phyloP scores from a whole-genome alignment of 306 rosid species.

The Glycine latifolia region DNA sequence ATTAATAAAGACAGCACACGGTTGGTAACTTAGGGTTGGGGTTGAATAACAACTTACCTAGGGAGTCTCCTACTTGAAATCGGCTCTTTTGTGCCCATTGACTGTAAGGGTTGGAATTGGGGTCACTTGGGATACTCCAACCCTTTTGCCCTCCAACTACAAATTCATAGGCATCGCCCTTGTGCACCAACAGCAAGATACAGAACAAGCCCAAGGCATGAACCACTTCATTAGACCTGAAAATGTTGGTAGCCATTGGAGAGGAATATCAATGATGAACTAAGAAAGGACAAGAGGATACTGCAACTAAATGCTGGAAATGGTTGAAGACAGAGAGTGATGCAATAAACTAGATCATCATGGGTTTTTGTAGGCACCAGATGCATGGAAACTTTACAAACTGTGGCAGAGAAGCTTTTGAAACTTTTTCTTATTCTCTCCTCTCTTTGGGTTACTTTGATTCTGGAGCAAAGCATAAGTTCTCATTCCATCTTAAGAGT shows the following conservation, averaged over 20 bases:
- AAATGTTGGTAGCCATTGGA: conserved; percentile 59
- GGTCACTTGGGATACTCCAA: conserved; percentile 70
- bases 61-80: conserved; percentile 83
- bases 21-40: background rate
- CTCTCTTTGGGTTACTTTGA: conserved; percentile 62
- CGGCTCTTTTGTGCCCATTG: conserved; percentile 84
- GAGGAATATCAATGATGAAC: conserved; percentile 13
- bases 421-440: conserved; percentile 65
- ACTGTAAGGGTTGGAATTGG: conserved; percentile 56
- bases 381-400: conserved; percentile 54
- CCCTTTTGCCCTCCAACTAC: conserved; percentile 73
- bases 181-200: conserved; percentile 57
- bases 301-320: conserved; percentile 38
- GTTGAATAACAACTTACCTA: conserved; percentile 58
- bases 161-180: conserved; percentile 62
- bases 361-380: conserved; percentile 76
- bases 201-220: conserved; percentile 56
- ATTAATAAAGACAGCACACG: background rate
- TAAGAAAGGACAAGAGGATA: conserved; percentile 25
- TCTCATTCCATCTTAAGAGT: conserved; percentile 41
- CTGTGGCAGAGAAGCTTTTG: conserved; percentile 70
- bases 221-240: conserved; percentile 46
- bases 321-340: conserved; percentile 38
- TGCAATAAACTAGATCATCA: conserved; percentile 46
- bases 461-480: conserved; percentile 79